phyloP scores from a whole-genome alignment of 371 early-diverging fungal genomes.

The Mortierella sp. region DNA sequence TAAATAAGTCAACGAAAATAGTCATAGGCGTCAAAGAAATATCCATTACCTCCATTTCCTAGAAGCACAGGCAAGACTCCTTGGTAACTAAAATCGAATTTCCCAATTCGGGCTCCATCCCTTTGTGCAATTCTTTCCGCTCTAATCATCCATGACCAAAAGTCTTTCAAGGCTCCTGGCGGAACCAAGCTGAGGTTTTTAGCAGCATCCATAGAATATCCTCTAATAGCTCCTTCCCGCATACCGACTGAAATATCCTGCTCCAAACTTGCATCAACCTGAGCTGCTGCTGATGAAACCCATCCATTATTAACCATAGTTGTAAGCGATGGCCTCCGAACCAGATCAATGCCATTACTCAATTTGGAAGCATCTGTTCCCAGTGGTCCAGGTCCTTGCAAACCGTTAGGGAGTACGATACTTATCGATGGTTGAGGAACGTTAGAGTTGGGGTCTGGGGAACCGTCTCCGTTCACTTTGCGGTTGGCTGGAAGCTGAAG shows the following conservation, averaged over 20 bases:
- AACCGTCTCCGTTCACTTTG: constrained; percentile 30
- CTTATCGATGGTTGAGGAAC: constrained; percentile 31
- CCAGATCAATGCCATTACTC: constrained; percentile 1
- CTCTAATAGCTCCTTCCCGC: constrained; percentile 75
- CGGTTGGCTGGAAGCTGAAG: constrained; percentile 45
- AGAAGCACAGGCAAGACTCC: constrained; percentile 76
- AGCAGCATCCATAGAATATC: constrained; percentile 83
- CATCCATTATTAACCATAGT: constrained; percentile 31
- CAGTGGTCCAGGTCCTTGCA: constrained; percentile 11
- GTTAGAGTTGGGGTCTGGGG: constrained; percentile 5
- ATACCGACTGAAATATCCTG: constrained; percentile 84
- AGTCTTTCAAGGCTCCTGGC: constrained; percentile 57
- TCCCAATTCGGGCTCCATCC: constrained; percentile 64
- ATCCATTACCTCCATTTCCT: constrained; percentile 49
- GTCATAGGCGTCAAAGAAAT: neutral
- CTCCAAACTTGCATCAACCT: constrained; percentile 57
- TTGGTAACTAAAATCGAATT: constrained; percentile 75
- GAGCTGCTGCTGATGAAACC: constrained; percentile 19
- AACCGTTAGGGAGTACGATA: constrained; percentile 25
- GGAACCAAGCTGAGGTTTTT: constrained; percentile 43
- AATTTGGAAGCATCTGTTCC: constrained; percentile 24
- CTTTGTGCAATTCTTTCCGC: constrained; percentile 68
- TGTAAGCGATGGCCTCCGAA: constrained; percentile 20
- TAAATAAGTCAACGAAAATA: too few species aligned
- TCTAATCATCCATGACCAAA: constrained; percentile 85